Conservation (phyloP, 768 basidiomycete species). For the Suillus variegatus region DNA sequence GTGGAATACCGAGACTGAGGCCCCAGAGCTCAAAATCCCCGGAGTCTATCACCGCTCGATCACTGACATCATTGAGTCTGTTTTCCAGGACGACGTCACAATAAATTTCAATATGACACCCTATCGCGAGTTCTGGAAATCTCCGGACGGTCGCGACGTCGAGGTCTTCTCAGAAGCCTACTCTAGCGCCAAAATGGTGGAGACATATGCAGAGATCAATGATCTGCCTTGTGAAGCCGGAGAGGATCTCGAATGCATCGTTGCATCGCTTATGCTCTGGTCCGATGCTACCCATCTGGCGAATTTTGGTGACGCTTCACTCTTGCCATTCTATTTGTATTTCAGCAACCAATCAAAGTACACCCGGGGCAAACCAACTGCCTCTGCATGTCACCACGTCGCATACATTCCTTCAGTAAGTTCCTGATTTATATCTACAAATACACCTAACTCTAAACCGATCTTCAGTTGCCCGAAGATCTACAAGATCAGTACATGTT, state of each 20-base stretch:
- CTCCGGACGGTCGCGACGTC: not conserved
- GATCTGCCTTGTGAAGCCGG: not conserved
- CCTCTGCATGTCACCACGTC: conserved; percentile 13
- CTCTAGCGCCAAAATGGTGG: not conserved
- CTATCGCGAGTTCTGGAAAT: conserved; percentile 8
- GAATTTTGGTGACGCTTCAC: no score
- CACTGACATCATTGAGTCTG: conserved; percentile 8
- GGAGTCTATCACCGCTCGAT: not conserved
- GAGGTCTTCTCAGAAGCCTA: conserved; percentile 6
- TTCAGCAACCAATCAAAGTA: conserved; percentile 17
- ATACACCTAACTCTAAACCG: no score
- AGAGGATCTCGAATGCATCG: no score
- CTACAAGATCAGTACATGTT: no score
- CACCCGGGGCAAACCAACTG: conserved; percentile 4
- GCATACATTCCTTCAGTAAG: not conserved
- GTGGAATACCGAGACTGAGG: not conserved
- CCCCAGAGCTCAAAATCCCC: not conserved
- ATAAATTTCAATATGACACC: conserved; percentile 7
- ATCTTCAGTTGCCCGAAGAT: no score
- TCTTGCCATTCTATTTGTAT: conserved; percentile 20
- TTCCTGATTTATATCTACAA: no score
- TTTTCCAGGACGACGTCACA: not conserved
- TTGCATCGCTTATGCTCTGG: no score
- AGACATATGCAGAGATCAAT: no score
- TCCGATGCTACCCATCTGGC: no score